Conservation (phyloP, 176 grass and related monocot genomes). For the Panicum miliaceum region DNA sequence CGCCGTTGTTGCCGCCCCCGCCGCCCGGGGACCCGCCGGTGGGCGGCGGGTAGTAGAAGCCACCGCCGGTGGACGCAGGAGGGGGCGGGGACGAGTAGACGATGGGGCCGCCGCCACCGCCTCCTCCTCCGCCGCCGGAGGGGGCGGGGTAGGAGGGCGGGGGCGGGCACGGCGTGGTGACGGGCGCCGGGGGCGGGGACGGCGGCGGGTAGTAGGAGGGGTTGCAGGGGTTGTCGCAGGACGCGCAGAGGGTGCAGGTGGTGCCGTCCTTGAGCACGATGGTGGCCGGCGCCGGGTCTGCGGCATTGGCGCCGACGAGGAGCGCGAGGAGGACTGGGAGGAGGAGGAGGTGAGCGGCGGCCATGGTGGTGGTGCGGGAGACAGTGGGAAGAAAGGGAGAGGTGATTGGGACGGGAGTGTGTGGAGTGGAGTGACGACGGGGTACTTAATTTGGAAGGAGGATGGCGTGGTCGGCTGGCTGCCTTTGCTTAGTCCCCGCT, state of each 20-base stretch:
- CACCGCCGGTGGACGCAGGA: constrained; percentile 1
- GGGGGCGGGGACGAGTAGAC: constrained; percentile 51
- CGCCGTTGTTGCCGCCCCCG: neutral
- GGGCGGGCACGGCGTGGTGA: constrained; percentile 40
- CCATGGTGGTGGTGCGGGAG: constrained; percentile 16
- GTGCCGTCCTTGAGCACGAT: constrained; percentile 71
- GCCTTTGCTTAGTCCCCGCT: neutral
- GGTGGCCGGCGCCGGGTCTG: neutral
- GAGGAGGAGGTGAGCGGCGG: neutral
- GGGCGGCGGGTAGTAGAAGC: constrained; percentile 46
- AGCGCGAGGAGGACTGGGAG: neutral
- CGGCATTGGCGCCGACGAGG: constrained; percentile 36
- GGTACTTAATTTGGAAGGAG: constrained; percentile 26
- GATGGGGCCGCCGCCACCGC: neutral
- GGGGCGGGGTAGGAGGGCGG: constrained; percentile 27
- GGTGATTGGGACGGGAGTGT: constrained; percentile 40
- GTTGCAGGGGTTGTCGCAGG: constrained; percentile 84
- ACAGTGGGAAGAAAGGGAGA: neutral
- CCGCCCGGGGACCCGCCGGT: neutral
- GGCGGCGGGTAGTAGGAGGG: constrained; percentile 59
- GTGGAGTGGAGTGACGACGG: neutral
- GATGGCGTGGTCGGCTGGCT: neutral
- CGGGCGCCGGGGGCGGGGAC: constrained; percentile 41
- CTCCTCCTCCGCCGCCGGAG: constrained; percentile 13
- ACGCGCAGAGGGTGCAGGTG: constrained; percentile 83